phyloP scores from a whole-genome alignment of 1,284 basidiomycete species.

The Cryptococcus maquisensis region DNA sequence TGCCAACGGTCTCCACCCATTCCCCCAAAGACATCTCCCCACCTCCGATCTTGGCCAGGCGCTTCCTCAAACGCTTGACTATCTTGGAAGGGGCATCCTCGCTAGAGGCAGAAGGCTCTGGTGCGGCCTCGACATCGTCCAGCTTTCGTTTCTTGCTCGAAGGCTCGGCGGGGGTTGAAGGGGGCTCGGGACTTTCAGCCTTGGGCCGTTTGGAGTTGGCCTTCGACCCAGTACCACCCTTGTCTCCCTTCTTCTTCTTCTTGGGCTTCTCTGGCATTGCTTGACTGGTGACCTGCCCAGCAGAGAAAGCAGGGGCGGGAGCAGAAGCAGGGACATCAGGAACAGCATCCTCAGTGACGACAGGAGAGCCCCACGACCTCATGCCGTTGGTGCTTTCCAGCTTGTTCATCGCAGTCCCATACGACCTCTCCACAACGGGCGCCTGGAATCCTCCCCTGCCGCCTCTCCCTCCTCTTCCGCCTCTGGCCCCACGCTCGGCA shows the following conservation, averaged over 20 bases:
- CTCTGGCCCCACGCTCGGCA: slow-evolving; percentile 5
- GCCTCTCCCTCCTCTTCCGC: slow-evolving; percentile 12
- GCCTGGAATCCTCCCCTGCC: slow-evolving; percentile 10
- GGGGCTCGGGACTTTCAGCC: slow-evolving; percentile 20
- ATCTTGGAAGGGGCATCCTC: slow-evolving; percentile 24
- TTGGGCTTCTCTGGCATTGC: slow-evolving; percentile 20
- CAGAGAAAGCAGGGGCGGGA: not conserved
- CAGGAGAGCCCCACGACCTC: slow-evolving; percentile 41
- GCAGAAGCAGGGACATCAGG: not conserved
- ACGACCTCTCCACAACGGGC: slow-evolving; percentile 9
- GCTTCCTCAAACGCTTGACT: slow-evolving; percentile 39
- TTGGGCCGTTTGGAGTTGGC: slow-evolving; percentile 48
- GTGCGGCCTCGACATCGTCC: slow-evolving; percentile 10
- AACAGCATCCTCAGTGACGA: slow-evolving; percentile 8
- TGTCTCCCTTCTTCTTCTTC: slow-evolving; percentile 46
- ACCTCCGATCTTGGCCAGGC: slow-evolving; percentile 30
- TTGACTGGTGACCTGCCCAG: not conserved
- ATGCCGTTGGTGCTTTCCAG: slow-evolving; percentile 30
- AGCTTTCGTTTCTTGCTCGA: slow-evolving; percentile 39
- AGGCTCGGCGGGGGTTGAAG: slow-evolving; percentile 9
- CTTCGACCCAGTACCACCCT: slow-evolving; percentile 45
- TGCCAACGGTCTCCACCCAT: slow-evolving; percentile 22
- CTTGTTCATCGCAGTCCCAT: slow-evolving; percentile 32
- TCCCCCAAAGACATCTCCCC: slow-evolving; percentile 14
- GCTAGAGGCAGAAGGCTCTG: slow-evolving; percentile 7